Evolutionary conservation across 306 rosid species (phyloP), one percentile per base, ranked within the genome.

Genomic region (Begonia fuchsioides): DNA sequence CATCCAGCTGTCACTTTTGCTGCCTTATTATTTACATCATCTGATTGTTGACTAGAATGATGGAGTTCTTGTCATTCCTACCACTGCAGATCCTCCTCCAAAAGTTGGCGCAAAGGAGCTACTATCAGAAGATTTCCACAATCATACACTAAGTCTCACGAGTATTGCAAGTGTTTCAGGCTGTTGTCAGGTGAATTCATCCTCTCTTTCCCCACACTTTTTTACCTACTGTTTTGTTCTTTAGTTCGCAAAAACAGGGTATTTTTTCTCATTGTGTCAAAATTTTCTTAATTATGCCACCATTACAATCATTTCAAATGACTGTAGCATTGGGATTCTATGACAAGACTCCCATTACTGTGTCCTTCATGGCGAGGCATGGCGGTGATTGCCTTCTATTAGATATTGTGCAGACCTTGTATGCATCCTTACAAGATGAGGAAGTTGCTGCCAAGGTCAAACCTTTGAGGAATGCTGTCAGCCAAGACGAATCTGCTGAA

Each of bases 141-240:
- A 57, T 63, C 81, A 85, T 59, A 68, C 76, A 18, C 81, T 66
- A 51, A 73, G 94, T 67, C 63, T 81, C 49, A 60, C 77, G 51
- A 77, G 98, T 74, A 76, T 92, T 73, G 94, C 98, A 38, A 86
- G 98, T 79, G 57, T 92, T 53, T 85, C 98, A 6, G 98, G 98
- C 52, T 82, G 98, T 70, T 85, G 96, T 71, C 96, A 92, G 96
- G 98, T 77, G 49, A 69, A 54, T 38, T 35, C 50, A 35, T 69
- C 38, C n/a, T 43, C 67, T n/a, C n/a, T n/a, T n/a, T n/a, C n/a
- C n/a, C n/a, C n/a, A n/a, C n/a, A n/a, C n/a, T n/a, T n/a, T n/a
- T n/a, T n/a, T n/a, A n/a, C n/a, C n/a, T n/a, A n/a, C n/a, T 26
- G 35, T 26, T 26, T 26, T 26, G 35, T 26, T 26, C 7, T 26